Percentiles rank a stretch among this genome's conserved stretches.
These are phyloP conservation scores for Pythium sukuiense DNA, from an alignment of 352 stramenopile species.

Conservation along the genomic window DNA sequence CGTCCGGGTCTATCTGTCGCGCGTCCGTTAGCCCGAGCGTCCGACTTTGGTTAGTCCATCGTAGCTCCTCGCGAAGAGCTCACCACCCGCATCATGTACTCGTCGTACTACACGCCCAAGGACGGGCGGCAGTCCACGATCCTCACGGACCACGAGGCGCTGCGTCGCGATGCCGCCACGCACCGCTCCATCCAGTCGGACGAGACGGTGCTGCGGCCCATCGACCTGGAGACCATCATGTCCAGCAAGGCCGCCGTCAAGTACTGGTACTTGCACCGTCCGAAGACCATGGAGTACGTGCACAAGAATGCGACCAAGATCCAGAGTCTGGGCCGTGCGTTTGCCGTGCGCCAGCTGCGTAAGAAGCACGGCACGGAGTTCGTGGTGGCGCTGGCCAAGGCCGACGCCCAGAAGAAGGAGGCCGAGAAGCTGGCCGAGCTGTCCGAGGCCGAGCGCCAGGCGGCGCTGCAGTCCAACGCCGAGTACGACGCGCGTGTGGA, in stretches of 20 bases:
- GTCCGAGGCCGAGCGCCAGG: conserved; percentile 52
- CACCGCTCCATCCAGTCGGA: conserved; percentile 81
- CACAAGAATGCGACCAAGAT: conserved; percentile 90
- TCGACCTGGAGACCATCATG: conserved; percentile 89
- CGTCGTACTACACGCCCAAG: conserved; percentile 82
- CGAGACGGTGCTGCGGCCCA: conserved; percentile 70
- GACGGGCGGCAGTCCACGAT: conserved; percentile 71
- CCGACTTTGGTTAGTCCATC: neutral
- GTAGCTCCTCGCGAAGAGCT: neutral
- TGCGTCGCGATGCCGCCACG: conserved; percentile 76
- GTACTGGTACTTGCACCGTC: conserved; percentile 88
- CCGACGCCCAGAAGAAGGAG: conserved; percentile 65
- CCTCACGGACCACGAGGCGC: conserved; percentile 80
- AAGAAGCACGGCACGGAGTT: conserved; percentile 81
- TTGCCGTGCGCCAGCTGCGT: conserved; percentile 70
- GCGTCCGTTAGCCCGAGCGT: too few species aligned
- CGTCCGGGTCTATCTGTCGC: conserved; percentile 4
- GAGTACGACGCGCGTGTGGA: conserved; percentile 81
- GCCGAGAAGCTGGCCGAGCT: conserved; percentile 66
- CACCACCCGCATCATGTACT: conserved; percentile 62
- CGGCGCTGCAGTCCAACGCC: conserved; percentile 44
- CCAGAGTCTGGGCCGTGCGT: conserved; percentile 75
- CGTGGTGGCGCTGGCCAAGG: conserved; percentile 69
- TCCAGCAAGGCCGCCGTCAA: conserved; percentile 85
- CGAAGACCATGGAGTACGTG: conserved; percentile 89